Percentiles rank a stretch among this genome's conserved stretches.
These are phyloP conservation scores for Kwoniella shivajii DNA, from an alignment of 1,284 basidiomycete genomes.

Conservation along the genomic window DNA sequence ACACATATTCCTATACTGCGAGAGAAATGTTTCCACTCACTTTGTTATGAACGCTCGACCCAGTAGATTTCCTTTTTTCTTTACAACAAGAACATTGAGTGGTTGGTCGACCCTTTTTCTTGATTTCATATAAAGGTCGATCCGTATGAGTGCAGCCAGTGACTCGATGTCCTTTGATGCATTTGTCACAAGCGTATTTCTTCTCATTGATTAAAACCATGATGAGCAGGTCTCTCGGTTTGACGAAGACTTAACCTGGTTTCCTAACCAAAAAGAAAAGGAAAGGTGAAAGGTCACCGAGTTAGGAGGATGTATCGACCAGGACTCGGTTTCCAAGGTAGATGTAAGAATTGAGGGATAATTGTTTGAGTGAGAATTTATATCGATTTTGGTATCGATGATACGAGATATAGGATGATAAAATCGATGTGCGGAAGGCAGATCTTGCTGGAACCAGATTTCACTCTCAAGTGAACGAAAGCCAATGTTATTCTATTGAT, in stretches of 20 bases:
- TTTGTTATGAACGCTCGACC: conserved; percentile 50
- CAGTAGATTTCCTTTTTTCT: conserved; percentile 65
- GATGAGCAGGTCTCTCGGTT: conserved; percentile 1
- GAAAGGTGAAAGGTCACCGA: background rate
- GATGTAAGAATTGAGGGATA: background rate
- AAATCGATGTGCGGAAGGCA: background rate
- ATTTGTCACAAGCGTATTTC: conserved; percentile 70
- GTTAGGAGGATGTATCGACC: background rate
- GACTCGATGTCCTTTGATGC: conserved; percentile 80
- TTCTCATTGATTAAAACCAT: conserved; percentile 74
- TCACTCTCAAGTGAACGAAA: no score
- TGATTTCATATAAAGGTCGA: conserved; percentile 74
- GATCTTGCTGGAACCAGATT: no score
- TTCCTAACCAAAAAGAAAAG: no score
- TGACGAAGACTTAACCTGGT: no score
- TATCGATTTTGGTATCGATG: no score
- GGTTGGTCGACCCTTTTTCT: conserved; percentile 75
- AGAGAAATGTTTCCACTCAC: conserved; percentile 26
- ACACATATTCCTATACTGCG: background rate
- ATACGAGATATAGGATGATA: background rate
- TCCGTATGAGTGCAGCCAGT: conserved; percentile 74
- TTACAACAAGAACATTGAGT: conserved; percentile 77
- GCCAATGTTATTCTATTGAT: no score
- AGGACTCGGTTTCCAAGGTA: background rate
- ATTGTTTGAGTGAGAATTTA: background rate